Conservation (phyloP, 306 rosid genomes). For the Quercus dentata region DNA sequence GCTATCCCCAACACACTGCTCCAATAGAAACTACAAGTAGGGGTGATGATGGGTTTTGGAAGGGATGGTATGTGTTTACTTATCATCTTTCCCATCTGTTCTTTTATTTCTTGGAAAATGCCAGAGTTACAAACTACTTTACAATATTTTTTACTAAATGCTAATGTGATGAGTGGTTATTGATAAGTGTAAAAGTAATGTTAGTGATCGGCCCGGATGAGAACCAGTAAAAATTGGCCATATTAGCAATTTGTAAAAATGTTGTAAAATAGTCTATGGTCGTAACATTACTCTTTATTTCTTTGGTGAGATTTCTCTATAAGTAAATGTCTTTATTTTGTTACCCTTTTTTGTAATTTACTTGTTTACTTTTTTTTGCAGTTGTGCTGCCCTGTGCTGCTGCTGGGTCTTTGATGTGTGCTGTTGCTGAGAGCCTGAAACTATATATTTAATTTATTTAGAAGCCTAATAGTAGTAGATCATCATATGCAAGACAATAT, state of each 20-base stretch:
- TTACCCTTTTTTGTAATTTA: not conserved
- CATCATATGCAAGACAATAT: not conserved
- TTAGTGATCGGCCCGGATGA: no score
- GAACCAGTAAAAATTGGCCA: no score
- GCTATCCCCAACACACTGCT: not conserved
- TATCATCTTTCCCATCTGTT: not conserved
- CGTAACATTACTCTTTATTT: not conserved
- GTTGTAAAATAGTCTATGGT: no score
- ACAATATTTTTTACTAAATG: no score
- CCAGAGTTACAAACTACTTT: no score
- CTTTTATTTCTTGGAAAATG: not conserved
- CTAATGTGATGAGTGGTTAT: no score
- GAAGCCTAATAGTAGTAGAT: no score
- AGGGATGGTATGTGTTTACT: constrained; percentile 15
- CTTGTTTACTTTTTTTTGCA: not conserved
- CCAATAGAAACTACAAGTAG: constrained; percentile 2
- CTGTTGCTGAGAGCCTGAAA: constrained; percentile 4
- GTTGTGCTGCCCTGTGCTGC: constrained; percentile 25
- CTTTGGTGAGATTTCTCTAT: no score
- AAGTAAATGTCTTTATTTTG: no score
- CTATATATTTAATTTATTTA: no score
- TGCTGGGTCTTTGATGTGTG: constrained; percentile 23
- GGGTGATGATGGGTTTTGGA: constrained; percentile 25
- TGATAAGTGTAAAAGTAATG: no score
- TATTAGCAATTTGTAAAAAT: no score